phyloP scores from a whole-genome alignment of 2,329 filamentous ascomycete genomes.

The Coniochaeta sp. region DNA sequence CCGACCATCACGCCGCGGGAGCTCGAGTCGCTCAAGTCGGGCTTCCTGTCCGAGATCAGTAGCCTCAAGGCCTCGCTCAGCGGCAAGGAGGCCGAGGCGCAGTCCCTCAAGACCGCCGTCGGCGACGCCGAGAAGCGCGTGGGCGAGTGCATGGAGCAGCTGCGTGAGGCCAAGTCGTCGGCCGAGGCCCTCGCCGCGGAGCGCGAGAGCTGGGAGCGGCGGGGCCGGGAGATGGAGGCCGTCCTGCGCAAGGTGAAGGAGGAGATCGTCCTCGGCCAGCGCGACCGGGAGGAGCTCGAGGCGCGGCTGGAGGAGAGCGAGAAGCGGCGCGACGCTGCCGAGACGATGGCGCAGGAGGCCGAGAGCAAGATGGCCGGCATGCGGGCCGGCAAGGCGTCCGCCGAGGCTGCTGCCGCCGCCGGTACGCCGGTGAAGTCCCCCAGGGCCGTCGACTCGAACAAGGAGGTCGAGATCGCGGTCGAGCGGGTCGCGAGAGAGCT shows the following conservation, averaged over 20 bases:
- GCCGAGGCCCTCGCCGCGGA: conserved; percentile 69
- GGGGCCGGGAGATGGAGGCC: conserved; percentile 77
- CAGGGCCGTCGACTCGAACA: conserved; percentile 16
- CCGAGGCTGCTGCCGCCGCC: conserved; percentile 21
- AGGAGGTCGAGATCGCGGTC: conserved; percentile 74
- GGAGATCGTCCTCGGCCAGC: conserved; percentile 70
- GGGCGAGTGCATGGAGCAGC: conserved; percentile 73
- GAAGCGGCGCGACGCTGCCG: conserved; percentile 63
- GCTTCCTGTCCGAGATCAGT: conserved; percentile 86
- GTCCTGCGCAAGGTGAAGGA: conserved; percentile 74
- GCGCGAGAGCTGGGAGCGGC: conserved; percentile 75
- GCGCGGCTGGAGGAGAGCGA: conserved; percentile 71
- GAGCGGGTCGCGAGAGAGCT: conserved; percentile 92
- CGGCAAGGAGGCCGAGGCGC: conserved; percentile 87
- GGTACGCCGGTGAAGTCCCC: conserved; percentile 21
- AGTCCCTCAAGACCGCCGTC: conserved; percentile 79
- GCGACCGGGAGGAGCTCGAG: conserved; percentile 73
- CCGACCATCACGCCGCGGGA: conserved; percentile 88
- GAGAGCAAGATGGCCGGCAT: conserved; percentile 70
- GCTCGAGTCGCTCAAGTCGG: conserved; percentile 85
- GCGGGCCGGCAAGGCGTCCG: conserved; percentile 51
- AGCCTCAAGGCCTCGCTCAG: conserved; percentile 87
- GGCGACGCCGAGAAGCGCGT: conserved; percentile 88
- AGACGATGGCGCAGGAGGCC: conserved; percentile 69
- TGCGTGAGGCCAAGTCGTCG: conserved; percentile 67